These are phyloP conservation scores for Penicillium frequentans DNA, from an alignment of 2,329 filamentous ascomycete genomes.

Conservation along the genomic window DNA sequence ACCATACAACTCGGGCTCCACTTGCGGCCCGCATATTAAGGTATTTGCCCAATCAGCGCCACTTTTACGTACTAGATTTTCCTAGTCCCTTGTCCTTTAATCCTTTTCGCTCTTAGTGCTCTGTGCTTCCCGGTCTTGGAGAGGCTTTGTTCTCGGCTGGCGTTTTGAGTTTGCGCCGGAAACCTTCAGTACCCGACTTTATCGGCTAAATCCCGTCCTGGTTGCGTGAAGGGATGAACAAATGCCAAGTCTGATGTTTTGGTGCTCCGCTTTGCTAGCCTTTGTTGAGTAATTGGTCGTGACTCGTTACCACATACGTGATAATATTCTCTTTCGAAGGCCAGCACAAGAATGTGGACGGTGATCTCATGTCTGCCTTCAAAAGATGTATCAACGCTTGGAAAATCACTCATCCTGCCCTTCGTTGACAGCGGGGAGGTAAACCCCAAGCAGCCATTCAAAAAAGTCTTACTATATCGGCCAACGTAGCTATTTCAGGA, in stretches of 20 bases:
- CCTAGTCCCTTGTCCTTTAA: not conserved
- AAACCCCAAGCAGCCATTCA: too few species aligned
- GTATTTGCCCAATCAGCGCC: not conserved
- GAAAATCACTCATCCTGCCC: too few species aligned
- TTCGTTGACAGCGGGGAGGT: too few species aligned
- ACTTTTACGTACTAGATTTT: not conserved
- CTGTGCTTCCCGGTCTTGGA: not conserved
- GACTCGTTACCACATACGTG: too few species aligned
- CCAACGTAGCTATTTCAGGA: too few species aligned
- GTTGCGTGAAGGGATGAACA: not conserved
- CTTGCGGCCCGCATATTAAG: not conserved
- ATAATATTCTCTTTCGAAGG: too few species aligned
- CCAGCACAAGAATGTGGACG: too few species aligned
- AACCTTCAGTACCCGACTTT: not conserved
- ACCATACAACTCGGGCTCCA: constrained; percentile 1
- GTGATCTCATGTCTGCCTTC: too few species aligned
- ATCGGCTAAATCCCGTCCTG: not conserved
- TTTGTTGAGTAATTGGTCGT: not conserved
- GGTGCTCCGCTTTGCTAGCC: not conserved
- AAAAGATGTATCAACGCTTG: too few species aligned
- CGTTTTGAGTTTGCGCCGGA: not conserved
- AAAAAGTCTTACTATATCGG: too few species aligned
- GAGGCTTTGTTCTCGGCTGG: not conserved
- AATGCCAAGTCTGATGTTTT: not conserved
- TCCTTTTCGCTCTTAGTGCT: not conserved